A percentile compares a stretch with the other conserved stretches of the same genome.
Conservation (phyloP, 108 stramenopile genomes). For the Schizochytrium sp. region DNA sequence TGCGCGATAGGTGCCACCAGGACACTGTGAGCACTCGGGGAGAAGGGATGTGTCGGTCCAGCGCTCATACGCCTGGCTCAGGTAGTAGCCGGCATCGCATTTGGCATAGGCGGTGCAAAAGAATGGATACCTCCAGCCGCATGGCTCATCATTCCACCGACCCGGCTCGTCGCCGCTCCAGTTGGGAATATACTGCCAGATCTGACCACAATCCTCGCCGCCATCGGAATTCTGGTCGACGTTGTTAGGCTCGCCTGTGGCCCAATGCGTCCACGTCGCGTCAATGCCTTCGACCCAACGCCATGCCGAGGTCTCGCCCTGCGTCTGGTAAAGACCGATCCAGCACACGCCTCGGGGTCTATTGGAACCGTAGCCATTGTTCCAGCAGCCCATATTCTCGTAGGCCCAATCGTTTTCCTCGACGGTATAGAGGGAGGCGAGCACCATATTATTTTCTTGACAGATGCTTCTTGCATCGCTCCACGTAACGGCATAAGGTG, state of each 20-base stretch:
- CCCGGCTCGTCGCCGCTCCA: no score
- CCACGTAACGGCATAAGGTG: not conserved
- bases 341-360: not conserved
- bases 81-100: not conserved
- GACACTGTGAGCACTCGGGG: not conserved
- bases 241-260: not conserved
- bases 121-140: not conserved
- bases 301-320: not conserved
- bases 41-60: not conserved
- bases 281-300: not conserved
- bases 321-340: not conserved
- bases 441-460: not conserved
- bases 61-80: not conserved
- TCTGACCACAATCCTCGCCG: constrained; percentile 13
- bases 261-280: not conserved
- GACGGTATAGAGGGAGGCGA: not conserved
- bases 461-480: not conserved
- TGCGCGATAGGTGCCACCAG: not conserved
- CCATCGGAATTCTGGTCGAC: not conserved
- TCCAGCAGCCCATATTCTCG: not conserved
- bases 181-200: not conserved
- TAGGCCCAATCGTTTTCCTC: not conserved
- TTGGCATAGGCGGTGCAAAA: not conserved
- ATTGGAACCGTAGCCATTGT: not conserved
- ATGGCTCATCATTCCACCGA: not conserved